Conservation (phyloP, 2,329 filamentous ascomycete genomes). For the Fusarium sp. region DNA sequence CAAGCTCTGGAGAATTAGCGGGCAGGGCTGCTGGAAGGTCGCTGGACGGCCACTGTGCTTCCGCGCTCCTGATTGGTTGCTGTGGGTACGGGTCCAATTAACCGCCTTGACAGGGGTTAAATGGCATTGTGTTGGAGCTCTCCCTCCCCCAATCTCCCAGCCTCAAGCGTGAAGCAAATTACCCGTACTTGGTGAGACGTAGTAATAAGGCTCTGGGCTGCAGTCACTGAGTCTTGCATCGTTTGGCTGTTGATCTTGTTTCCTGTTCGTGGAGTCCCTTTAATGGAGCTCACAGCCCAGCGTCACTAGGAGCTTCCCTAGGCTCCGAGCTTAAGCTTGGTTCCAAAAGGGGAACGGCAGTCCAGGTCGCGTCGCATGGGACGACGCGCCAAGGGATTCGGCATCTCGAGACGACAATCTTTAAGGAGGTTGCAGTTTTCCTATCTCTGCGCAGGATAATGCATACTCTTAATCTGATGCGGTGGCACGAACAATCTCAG, state of each 20-base stretch:
- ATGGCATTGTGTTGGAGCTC: conserved; percentile 28
- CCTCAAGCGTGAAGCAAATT: conserved; percentile 33
- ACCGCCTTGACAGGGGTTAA: conserved; percentile 35
- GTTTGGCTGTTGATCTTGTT: not conserved
- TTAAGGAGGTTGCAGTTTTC: not conserved
- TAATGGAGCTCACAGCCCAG: not conserved
- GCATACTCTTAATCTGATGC: not conserved
- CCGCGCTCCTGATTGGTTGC: conserved; percentile 36
- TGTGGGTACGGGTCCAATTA: conserved; percentile 36
- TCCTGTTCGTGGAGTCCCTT: not conserved
- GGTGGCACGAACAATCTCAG: not conserved
- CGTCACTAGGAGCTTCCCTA: not conserved
- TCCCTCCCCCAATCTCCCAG: not conserved
- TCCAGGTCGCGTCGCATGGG: conserved; percentile 2
- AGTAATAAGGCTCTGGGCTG: not conserved
- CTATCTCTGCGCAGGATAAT: not conserved
- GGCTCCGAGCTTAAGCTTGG: conserved; percentile 27
- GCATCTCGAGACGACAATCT: not conserved
- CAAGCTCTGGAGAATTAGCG: conserved; percentile 46
- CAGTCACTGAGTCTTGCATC: not conserved
- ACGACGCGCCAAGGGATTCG: not conserved
- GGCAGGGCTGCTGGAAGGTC: conserved; percentile 38
- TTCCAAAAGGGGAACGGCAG: conserved; percentile 39
- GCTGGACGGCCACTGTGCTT: conserved; percentile 23
- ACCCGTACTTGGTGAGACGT: conserved; percentile 15